Conservation (phyloP, 768 basidiomycete genomes). For the Phlegmacium glaucopus region DNA sequence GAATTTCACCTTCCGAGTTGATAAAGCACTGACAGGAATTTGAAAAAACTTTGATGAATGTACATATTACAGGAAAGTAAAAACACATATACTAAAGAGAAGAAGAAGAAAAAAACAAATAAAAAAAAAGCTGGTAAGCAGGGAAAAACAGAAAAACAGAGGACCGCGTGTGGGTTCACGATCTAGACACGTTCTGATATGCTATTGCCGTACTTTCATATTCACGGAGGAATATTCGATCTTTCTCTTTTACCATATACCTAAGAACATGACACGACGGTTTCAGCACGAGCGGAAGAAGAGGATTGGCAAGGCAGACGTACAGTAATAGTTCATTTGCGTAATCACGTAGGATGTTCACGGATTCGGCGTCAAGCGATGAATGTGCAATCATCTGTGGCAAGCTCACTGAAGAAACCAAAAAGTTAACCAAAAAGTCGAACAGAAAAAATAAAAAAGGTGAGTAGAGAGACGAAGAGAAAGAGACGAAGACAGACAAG, state of each 20-base stretch:
- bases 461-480: no score
- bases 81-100: neutral
- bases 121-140: neutral
- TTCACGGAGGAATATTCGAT: slow-evolving; percentile 68
- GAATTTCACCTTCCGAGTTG: no score
- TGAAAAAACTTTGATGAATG: neutral
- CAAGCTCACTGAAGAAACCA: slow-evolving; percentile 64
- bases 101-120: neutral
- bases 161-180: slow-evolving; percentile 38
- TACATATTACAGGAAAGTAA: neutral
- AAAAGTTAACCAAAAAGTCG: neutral
- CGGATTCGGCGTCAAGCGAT: slow-evolving; percentile 87
- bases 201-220: slow-evolving; percentile 74
- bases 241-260: slow-evolving; percentile 76
- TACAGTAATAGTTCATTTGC: slow-evolving; percentile 85
- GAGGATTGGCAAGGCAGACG: no score
- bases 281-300: neutral
- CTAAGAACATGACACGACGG: slow-evolving; percentile 32
- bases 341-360: slow-evolving; percentile 81
- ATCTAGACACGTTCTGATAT: slow-evolving; percentile 82
- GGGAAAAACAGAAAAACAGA: neutral
- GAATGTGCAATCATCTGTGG: slow-evolving; percentile 89
- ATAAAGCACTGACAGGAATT: neutral
- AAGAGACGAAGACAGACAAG: no score
- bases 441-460: slow-evolving; percentile 24